Conservation (phyloP, 108 stramenopile species). For the Cyclotella kingstonii region DNA sequence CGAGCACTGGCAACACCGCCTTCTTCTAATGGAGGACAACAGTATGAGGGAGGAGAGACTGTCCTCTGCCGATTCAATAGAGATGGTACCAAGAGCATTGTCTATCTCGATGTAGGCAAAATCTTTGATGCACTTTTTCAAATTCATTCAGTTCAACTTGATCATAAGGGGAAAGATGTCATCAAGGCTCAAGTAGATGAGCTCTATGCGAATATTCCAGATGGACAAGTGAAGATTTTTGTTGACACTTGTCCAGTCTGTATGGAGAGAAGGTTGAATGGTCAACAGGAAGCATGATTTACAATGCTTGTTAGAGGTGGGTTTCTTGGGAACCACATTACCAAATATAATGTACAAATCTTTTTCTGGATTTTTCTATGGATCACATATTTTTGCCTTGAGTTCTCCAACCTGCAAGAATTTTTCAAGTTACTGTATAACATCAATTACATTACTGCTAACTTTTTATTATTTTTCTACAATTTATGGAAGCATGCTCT, state of each 20-base stretch:
- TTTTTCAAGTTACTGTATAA: too few species aligned
- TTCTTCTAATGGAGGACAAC: neutral
- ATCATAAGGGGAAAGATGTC: slow-evolving; percentile 11
- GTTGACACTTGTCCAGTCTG: slow-evolving; percentile 32
- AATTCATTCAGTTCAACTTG: slow-evolving; percentile 18
- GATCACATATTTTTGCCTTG: too few species aligned
- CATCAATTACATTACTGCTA: too few species aligned
- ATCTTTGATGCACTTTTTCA: slow-evolving; percentile 28
- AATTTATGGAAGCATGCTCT: too few species aligned
- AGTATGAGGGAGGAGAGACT: neutral
- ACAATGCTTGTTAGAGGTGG: too few species aligned
- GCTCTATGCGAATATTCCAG: slow-evolving; percentile 28
- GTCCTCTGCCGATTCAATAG: slow-evolving; percentile 23
- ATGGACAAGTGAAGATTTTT: slow-evolving; percentile 27
- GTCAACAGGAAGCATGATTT: too few species aligned
- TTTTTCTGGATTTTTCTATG: too few species aligned
- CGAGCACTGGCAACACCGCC: slow-evolving; percentile 6
- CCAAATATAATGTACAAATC: too few species aligned
- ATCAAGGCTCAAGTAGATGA: slow-evolving; percentile 20
- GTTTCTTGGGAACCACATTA: too few species aligned
- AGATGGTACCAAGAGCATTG: slow-evolving; percentile 14
- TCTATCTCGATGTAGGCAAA: slow-evolving; percentile 25
- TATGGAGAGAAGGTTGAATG: slow-evolving; percentile 4
- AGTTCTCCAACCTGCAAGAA: too few species aligned
- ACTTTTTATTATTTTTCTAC: too few species aligned